Evolutionary conservation across 2,329 filamentous ascomycete species (phyloP).

Genomic region (Nemania sp.): DNA sequence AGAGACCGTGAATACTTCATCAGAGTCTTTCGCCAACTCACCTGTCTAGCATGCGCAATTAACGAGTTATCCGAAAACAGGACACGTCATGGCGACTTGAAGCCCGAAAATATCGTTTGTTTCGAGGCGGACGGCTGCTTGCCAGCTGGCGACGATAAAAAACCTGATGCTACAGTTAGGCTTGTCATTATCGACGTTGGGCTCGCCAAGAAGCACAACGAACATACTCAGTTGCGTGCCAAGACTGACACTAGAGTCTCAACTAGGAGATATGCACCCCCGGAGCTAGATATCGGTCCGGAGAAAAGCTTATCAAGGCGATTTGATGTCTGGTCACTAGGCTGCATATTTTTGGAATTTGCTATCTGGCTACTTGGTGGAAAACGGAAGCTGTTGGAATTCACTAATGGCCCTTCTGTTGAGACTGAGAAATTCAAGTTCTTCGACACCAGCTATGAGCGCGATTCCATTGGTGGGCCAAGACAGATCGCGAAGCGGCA

Average conservation of each 20-base stretch:
- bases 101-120: constrained; percentile 8
- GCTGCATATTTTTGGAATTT: constrained; percentile 9
- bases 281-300: background rate
- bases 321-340: constrained; percentile 6
- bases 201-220: background rate
- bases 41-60: background rate
- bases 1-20: constrained; percentile 1
- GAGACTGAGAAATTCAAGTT: background rate
- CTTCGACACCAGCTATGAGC: background rate
- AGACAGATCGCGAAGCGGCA: background rate
- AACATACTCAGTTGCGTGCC: background rate
- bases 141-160: background rate
- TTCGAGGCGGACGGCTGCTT: constrained; percentile 1
- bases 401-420: background rate
- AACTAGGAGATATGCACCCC: constrained; percentile 7
- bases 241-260: constrained; percentile 4
- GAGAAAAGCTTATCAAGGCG: background rate
- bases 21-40: constrained; percentile 4
- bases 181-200: constrained; percentile 6
- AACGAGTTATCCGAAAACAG: background rate
- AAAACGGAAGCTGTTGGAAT: background rate
- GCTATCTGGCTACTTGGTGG: constrained; percentile 1
- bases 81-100: constrained; percentile 4
- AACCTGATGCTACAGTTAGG: background rate
- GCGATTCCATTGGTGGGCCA: background rate